phyloP scores from a whole-genome alignment of 352 stramenopile genomes.

The Phytophthora parvispora region DNA sequence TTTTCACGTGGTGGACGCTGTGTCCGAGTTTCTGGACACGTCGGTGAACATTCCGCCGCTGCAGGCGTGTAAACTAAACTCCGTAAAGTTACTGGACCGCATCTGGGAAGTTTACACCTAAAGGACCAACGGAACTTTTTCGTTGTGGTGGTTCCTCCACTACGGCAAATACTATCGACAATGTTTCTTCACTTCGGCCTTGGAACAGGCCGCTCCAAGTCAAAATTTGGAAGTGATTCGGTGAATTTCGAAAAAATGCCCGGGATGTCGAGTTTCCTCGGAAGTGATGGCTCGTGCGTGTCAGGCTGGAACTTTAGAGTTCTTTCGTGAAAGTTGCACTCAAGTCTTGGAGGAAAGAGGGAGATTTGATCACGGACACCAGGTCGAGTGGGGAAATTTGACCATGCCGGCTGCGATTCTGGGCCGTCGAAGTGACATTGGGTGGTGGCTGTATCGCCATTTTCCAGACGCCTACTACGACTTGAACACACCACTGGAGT shows the following conservation, averaged over 20 bases:
- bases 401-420: neutral
- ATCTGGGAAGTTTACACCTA: conserved; percentile 3
- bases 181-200: neutral
- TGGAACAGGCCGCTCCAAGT: neutral
- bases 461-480: neutral
- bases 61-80: neutral
- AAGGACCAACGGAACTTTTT: neutral
- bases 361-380: neutral
- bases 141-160: neutral
- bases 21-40: neutral
- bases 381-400: neutral
- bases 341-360: neutral
- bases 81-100: conserved; percentile 2
- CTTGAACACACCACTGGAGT: neutral
- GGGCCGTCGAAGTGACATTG: neutral
- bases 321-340: conserved; percentile 1
- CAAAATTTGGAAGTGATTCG: neutral
- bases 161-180: conserved; percentile 4
- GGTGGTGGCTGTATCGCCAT: conserved; percentile 3
- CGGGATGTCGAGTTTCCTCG: neutral
- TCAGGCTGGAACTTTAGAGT: conserved; percentile 1
- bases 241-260: conserved; percentile 7
- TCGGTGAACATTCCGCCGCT: conserved; percentile 1
- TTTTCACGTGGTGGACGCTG: neutral
- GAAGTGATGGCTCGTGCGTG: conserved; percentile 2